Evolutionary conservation across 164 flowering plant species (phyloP).

Genomic region (grape (Vitis vinifera)): ASM3070453v1 NC_081805.1:12807001-12807500

Average conservation of each 20-base stretch:
- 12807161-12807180: conserved; percentile 22
- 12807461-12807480: too few relatives aligned
- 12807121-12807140: conserved; percentile 28
- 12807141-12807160: conserved; percentile 16
- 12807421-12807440: too few relatives aligned
- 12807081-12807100: conserved; percentile 55
- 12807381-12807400: conserved; percentile 32
- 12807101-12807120: conserved; percentile 30
- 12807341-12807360: conserved; percentile 67
- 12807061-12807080: conserved; percentile 40
- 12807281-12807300: conserved; percentile 13
- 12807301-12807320: conserved; percentile 36
- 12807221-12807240: conserved; percentile 9
- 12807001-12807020: conserved; percentile 54
- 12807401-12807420: too few relatives aligned
- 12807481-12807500: too few relatives aligned
- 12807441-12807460: too few relatives aligned
- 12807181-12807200: conserved; percentile 26
- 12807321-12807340: conserved; percentile 69
- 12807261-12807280: conserved; percentile 7
- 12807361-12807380: conserved; percentile 34
- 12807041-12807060: conserved; percentile 47
- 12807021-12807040: conserved; percentile 74
- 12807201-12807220: conserved; percentile 25
- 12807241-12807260: conserved; percentile 12